phyloP scores from a whole-genome alignment of 768 basidiomycete species.

The Mycena galericulata region DNA sequence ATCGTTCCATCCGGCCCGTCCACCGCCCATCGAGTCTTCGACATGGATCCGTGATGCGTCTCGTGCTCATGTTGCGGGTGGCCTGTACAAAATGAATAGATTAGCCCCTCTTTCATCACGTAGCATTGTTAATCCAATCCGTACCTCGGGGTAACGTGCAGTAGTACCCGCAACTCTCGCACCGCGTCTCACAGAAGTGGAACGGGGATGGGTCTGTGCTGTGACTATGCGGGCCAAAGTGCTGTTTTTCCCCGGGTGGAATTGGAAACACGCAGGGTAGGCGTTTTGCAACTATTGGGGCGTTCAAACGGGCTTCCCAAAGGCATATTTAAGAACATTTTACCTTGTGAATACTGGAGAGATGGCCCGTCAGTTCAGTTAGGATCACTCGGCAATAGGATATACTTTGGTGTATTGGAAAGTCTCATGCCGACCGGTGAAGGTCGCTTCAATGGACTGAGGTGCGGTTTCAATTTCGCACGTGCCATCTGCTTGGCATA shows the following conservation, averaged over 20 bases:
- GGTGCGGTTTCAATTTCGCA: slow-evolving; percentile 72
- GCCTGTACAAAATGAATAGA: slow-evolving; percentile 52
- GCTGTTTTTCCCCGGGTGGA: slow-evolving; percentile 54
- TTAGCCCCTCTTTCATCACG: not conserved
- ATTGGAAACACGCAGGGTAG: slow-evolving; percentile 62
- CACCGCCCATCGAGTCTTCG: slow-evolving; percentile 65
- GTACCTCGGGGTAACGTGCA: slow-evolving; percentile 68
- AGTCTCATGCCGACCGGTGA: slow-evolving; percentile 68
- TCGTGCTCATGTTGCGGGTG: slow-evolving; percentile 73
- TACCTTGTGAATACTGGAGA: slow-evolving; percentile 69
- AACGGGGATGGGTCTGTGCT: slow-evolving; percentile 56
- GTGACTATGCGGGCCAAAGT: slow-evolving; percentile 63
- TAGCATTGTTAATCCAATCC: not conserved
- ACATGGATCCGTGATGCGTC: slow-evolving; percentile 75
- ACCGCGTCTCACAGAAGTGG: slow-evolving; percentile 69
- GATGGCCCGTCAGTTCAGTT: not conserved
- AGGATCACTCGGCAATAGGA: not conserved
- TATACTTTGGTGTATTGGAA: slow-evolving; percentile 74
- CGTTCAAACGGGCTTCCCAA: not conserved
- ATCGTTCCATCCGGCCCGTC: slow-evolving; percentile 62
- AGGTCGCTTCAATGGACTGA: slow-evolving; percentile 71
- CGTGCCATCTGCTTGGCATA: slow-evolving; percentile 60
- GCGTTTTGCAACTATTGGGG: slow-evolving; percentile 58
- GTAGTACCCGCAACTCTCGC: slow-evolving; percentile 67
- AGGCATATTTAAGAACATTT: not conserved